These are phyloP conservation scores for Magnaporthales sp. DNA, from an alignment of 2,329 filamentous ascomycete species.

Conservation along the genomic window DNA sequence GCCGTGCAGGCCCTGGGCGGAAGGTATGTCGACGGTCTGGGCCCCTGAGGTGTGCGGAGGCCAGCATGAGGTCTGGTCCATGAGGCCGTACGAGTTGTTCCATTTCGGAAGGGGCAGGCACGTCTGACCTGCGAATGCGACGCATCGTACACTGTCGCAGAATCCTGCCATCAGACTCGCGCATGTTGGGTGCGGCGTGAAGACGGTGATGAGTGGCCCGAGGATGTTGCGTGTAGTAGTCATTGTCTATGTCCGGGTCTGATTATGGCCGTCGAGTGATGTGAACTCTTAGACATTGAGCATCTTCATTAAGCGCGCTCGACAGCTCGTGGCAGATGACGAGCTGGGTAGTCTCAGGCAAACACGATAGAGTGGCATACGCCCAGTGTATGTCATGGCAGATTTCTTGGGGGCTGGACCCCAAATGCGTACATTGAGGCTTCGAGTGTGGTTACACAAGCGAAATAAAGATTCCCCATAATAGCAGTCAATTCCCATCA, in stretches of 20 bases:
- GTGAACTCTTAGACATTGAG: no score
- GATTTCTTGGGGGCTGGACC: no score
- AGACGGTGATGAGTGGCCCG: background rate
- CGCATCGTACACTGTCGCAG: background rate
- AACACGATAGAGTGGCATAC: no score
- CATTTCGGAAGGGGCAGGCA: background rate
- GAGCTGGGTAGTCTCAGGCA: no score
- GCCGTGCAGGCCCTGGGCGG: conserved; percentile 12
- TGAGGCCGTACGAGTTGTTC: background rate
- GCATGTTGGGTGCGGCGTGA: background rate
- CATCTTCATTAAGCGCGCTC: no score
- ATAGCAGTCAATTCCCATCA: background rate
- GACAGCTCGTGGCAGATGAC: no score
- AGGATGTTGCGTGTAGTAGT: background rate
- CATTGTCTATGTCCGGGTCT: background rate
- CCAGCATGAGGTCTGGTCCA: background rate
- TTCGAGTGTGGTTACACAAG: background rate
- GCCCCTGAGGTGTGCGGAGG: no score
- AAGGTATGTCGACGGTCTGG: conserved; percentile 4
- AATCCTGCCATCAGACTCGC: background rate
- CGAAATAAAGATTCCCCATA: background rate
- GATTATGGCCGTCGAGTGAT: no score
- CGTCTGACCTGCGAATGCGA: background rate
- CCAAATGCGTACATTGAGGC: no score
- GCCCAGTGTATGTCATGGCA: no score